Evolutionary conservation across 192 early-diverging fungal genomes (phyloP), one percentile per base, ranked within the genome.

Genomic region (Obelidium mucronatum): DNA sequence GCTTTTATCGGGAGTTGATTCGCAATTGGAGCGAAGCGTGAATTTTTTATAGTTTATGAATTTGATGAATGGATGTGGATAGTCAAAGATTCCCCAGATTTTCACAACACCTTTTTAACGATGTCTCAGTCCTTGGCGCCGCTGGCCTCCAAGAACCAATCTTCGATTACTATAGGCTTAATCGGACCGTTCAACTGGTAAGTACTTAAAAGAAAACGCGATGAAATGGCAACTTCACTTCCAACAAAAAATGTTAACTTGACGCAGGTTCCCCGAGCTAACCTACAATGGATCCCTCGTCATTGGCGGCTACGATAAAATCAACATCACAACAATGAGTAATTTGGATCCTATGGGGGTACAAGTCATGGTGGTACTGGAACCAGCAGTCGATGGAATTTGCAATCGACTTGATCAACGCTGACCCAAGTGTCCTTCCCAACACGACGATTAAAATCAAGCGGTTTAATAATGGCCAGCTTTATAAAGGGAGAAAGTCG

Each of bases 1-100:
- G 30, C 19, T 83, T 83, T 52, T 83, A 69, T 55, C 76, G 80
- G 52, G 78, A 77, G 58, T 48, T 83, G 17, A 80, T 83, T 48
- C 68, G 82, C 24, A 80, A 80, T 51, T 79, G 40, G 63, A 65
- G 37, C 15, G 31, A n/a, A n/a, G n/a, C n/a, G n/a, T n/a, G n/a
- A n/a, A n/a, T n/a, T n/a, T n/a, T n/a, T 61, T 61, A 61, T 30
- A 31, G 59, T 2, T 61, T 22, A 31, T 61, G n/a, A n/a, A n/a
- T n/a, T n/a, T n/a, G n/a, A n/a, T n/a, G n/a, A n/a, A n/a, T n/a
- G n/a, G n/a, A n/a, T n/a, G n/a, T n/a, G n/a, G n/a, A n/a, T n/a
- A n/a, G n/a, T n/a, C n/a, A n/a, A n/a, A n/a, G n/a, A n/a, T n/a
- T n/a, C n/a, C n/a, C n/a, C n/a, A n/a, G n/a, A n/a, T n/a, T n/a